Conservation (phyloP, 2,329 filamentous ascomycete genomes). For the Trichoderma sp. region DNA sequence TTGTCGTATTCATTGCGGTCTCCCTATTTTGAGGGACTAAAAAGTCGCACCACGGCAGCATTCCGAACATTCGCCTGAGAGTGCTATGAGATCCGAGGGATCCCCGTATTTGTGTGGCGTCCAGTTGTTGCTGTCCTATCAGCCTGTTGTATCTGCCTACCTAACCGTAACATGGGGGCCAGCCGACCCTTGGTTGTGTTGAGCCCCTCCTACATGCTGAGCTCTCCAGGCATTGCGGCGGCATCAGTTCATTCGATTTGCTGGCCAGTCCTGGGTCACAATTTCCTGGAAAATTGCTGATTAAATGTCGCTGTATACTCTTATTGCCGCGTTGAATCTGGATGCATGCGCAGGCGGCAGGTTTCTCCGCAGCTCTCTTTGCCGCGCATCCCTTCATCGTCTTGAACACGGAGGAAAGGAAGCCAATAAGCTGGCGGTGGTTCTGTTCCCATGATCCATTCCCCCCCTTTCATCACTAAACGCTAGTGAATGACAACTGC, state of each 20-base stretch:
- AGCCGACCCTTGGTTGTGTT: constrained; percentile 10
- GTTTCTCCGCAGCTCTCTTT: background rate
- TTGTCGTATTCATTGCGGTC: background rate
- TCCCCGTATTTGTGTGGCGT: constrained; percentile 1
- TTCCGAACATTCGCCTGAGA: background rate
- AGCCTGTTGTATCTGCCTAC: constrained; percentile 4
- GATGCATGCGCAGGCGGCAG: background rate
- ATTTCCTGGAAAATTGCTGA: background rate
- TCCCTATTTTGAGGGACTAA: background rate
- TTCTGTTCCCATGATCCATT: constrained; percentile 2
- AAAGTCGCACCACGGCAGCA: background rate
- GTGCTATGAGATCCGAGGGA: background rate
- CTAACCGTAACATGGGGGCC: constrained; percentile 13
- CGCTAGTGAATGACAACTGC: constrained; percentile 14
- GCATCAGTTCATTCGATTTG: background rate
- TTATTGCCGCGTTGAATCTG: constrained; percentile 5
- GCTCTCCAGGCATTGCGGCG: background rate
- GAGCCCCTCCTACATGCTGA: constrained; percentile 21
- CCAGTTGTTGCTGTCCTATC: constrained; percentile 9
- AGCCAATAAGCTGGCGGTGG: constrained; percentile 15
- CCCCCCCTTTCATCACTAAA: background rate
- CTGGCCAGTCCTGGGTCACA: background rate
- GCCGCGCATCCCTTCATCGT: constrained; percentile 20
- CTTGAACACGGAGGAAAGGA: background rate
- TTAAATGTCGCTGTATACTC: background rate